phyloP scores from a whole-genome alignment of 495 filamentous ascomycete species.

The Penicillium malachiteum region DNA sequence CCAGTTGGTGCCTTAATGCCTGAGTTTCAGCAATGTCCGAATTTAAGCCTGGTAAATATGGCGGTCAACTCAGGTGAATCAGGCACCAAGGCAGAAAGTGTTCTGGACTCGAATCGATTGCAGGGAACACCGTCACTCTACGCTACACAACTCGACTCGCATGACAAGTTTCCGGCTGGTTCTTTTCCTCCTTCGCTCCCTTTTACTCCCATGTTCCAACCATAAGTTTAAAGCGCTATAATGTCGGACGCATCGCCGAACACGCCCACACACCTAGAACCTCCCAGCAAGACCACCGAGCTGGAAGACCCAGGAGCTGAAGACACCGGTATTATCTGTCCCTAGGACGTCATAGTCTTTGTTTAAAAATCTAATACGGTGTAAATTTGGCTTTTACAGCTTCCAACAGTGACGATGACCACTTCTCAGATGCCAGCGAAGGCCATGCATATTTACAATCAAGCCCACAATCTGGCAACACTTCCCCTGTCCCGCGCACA shows the following conservation, averaged over 20 bases:
- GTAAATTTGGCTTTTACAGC: constrained; percentile 20
- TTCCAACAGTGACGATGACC: constrained; percentile 76
- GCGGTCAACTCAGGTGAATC: constrained; percentile 12
- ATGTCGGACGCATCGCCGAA: constrained; percentile 46
- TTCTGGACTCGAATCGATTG: constrained; percentile 42
- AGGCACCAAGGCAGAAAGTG: constrained; percentile 21
- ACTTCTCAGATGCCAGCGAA: constrained; percentile 88
- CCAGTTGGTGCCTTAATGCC: constrained; percentile 11
- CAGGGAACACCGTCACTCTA: constrained; percentile 32
- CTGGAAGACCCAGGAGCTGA: constrained; percentile 77
- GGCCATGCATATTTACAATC: constrained; percentile 45
- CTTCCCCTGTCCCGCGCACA: constrained; percentile 60
- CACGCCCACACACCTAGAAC: constrained; percentile 53
- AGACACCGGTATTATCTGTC: constrained; percentile 64
- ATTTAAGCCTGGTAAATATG: constrained; percentile 9
- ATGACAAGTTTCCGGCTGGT: constrained; percentile 17
- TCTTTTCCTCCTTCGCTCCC: constrained; percentile 11
- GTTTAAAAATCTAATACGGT: constrained; percentile 4
- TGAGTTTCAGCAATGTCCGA: not conserved
- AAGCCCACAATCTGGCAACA: constrained; percentile 34
- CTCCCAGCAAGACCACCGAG: constrained; percentile 63
- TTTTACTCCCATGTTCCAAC: constrained; percentile 15
- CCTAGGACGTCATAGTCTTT: constrained; percentile 3
- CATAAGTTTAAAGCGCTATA: constrained; percentile 17
- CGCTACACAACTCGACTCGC: constrained; percentile 16